Conservation (phyloP, 1,284 basidiomycete species). For the Boletellus sp. region DNA sequence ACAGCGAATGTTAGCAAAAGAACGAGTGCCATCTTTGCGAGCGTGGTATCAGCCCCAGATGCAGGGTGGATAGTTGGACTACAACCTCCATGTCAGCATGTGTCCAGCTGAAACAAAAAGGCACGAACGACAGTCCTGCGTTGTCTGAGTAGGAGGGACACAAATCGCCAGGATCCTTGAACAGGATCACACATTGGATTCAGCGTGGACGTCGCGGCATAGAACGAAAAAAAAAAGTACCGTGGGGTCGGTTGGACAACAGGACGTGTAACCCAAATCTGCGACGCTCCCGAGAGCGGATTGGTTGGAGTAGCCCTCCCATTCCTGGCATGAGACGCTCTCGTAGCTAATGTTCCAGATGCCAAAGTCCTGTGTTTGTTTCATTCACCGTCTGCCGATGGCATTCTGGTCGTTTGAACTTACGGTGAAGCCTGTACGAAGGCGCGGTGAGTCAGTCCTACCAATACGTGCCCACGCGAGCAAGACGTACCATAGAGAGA, state of each 20-base stretch:
- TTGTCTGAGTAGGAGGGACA: constrained; percentile 72
- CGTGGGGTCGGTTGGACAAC: constrained; percentile 65
- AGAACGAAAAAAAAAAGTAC: constrained; percentile 36
- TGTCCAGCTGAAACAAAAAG: background rate
- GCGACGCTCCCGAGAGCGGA: constrained; percentile 62
- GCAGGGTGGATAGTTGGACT: constrained; percentile 27
- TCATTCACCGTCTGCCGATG: background rate
- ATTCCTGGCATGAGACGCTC: constrained; percentile 56
- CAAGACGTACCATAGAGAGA: constrained; percentile 49
- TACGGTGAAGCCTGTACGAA: constrained; percentile 41
- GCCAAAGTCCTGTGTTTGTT: constrained; percentile 61
- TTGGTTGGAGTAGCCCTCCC: constrained; percentile 58
- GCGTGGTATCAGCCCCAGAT: constrained; percentile 16
- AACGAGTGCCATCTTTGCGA: constrained; percentile 13
- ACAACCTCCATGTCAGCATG: constrained; percentile 12
- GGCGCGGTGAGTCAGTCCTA: constrained; percentile 2
- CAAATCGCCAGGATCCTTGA: constrained; percentile 49
- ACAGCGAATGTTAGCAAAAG: constrained; percentile 18
- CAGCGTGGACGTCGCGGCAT: background rate
- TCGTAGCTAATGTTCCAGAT: constrained; percentile 77
- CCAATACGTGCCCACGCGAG: background rate
- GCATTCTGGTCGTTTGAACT: constrained; percentile 9
- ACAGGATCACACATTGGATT: constrained; percentile 2
- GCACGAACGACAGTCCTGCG: constrained; percentile 61
- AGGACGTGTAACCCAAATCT: constrained; percentile 52